Evolutionary conservation across 345 rosid species (phyloP).

Genomic region (Pugionium cornutum): DNA sequence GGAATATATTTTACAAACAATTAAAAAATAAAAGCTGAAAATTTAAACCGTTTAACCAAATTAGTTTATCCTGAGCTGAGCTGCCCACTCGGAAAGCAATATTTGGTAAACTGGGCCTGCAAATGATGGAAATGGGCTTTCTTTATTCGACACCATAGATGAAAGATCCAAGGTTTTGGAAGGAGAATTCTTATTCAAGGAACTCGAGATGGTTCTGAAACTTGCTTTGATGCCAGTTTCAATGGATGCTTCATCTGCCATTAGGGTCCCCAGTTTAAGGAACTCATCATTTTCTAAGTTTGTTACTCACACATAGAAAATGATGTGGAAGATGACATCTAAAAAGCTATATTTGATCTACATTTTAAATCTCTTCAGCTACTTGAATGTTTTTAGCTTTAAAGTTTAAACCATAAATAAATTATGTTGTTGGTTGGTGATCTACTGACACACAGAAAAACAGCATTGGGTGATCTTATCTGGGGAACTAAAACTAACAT

Average conservation of each 20-base stretch:
- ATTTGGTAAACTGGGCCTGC: conserved; percentile 36
- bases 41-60: no score
- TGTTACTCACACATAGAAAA: conserved; percentile 21
- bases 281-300: conserved; percentile 7
- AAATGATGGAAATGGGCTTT: conserved; percentile 31
- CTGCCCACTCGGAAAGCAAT: background rate
- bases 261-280: background rate
- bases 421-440: background rate
- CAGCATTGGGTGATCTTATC: no score
- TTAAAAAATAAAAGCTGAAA: no score
- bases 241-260: background rate
- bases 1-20: no score
- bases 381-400: background rate
- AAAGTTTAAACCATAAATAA: no score
- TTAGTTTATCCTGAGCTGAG: background rate
- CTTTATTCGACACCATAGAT: conserved; percentile 34
- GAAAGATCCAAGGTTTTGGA: conserved; percentile 23
- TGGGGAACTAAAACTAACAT: background rate
- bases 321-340: conserved; percentile 24
- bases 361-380: background rate
- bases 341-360: background rate
- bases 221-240: conserved; percentile 20
- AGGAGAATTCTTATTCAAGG: background rate
- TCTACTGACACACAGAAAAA: background rate
- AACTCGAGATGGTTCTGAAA: conserved; percentile 27